Evolutionary conservation across 805 yeast species (phyloP), one percentile per base, ranked within the genome.

Genomic region (Saccharomycopsis sp.): DNA sequence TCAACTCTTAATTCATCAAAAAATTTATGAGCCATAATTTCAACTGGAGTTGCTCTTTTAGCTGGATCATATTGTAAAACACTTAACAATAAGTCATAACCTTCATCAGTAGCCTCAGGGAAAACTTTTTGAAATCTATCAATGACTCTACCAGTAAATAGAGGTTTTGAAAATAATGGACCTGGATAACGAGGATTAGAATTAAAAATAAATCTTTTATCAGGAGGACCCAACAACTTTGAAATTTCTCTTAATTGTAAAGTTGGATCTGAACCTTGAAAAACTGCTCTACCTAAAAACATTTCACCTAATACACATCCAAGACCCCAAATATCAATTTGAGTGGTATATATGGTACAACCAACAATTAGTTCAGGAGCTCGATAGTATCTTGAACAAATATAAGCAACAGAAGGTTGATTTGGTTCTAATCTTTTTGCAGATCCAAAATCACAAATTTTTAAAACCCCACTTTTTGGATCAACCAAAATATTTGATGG

Each of bases 311-410:
- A 64, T 27, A 92, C 95, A 64, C 98, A 89, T 1, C 97, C 99
- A 45, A 89, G 66, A 14, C 96, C 95, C 99, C 99, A 92, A 53
- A 88, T 81, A 59, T 92, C 99, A 44, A 92, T 89, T 54, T 87
- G 84, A 2, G 94, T 79, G 3, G 94, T 76, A 59, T 92, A 92
- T 29, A 79, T 71, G 44, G 88, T 75, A 51, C 87, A 81, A 2
- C 98, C 98, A 41, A 92, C 77, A 55, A 92, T 83, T 45, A 92
- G 70, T 60, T 92, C 99, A 1, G 99, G 99, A 1, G 97, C 94
- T 51, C 96, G 73, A 61, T 88, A 88, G 60, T 87, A 92, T 53
- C 98, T 76, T 19, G 96, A 86, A 60, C 96, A 94, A 44, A 92
- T 92, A 57, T 92, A 92, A 38, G 95, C 81, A 48, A 88, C 95